Conservation (phyloP, 2,329 filamentous ascomycete species). For the Thielaviopsis cerberus region DNA sequence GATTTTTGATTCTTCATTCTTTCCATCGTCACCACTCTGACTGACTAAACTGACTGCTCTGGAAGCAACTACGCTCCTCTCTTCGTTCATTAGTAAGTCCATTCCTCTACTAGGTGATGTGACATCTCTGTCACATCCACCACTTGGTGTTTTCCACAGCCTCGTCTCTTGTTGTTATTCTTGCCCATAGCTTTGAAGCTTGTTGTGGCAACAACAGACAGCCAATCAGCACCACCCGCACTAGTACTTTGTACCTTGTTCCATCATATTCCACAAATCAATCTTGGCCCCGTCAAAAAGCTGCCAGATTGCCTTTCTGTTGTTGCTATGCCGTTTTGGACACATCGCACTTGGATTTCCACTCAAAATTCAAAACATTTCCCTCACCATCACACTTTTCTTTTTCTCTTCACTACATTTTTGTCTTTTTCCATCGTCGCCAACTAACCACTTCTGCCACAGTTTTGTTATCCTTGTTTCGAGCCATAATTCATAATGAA, state of each 20-base stretch:
- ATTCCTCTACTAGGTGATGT: no score
- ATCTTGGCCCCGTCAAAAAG: not conserved
- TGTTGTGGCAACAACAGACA: not conserved
- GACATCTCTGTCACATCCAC: no score
- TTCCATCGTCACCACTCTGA: not conserved
- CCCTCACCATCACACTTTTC: not conserved
- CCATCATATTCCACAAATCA: not conserved
- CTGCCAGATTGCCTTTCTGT: not conserved
- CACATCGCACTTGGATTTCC: not conserved
- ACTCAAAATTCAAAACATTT: not conserved
- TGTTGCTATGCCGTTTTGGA: not conserved
- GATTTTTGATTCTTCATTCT: conserved; percentile 2
- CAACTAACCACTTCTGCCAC: not conserved
- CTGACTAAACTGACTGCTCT: not conserved
- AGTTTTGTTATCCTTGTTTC: not conserved
- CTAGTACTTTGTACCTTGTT: not conserved
- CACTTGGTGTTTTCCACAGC: not conserved
- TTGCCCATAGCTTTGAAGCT: not conserved
- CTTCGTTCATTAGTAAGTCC: not conserved
- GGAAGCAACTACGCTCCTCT: not conserved
- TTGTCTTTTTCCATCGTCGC: not conserved
- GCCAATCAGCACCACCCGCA: not conserved
- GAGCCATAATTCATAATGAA: conserved; percentile 43
- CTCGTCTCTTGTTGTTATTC: not conserved
- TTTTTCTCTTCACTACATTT: not conserved